A percentile compares a stretch with the other conserved stretches of the same genome.
These are phyloP conservation scores for Solanum okadae DNA, from an alignment of 257 asterid species.

Conservation along the genomic window DNA sequence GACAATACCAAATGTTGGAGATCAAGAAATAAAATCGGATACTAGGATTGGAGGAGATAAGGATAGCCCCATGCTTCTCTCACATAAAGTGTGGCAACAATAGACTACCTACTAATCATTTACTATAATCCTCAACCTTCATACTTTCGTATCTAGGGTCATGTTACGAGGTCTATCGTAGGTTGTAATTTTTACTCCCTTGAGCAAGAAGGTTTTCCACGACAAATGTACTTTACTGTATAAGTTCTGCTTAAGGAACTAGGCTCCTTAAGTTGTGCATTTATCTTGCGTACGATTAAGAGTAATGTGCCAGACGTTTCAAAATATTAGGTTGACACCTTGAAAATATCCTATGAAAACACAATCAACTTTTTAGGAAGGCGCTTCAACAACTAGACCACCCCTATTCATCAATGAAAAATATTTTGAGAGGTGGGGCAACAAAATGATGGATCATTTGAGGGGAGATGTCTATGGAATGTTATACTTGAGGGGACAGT, in stretches of 20 bases:
- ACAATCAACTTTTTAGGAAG: neutral
- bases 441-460: neutral
- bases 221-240: neutral
- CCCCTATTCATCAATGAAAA: neutral
- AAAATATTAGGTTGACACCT: neutral
- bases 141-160: too few species aligned
- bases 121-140: too few species aligned
- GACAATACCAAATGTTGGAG: neutral
- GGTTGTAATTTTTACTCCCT: neutral
- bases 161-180: neutral
- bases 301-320: neutral
- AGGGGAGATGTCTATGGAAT: neutral
- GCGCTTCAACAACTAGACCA: neutral
- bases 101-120: neutral
- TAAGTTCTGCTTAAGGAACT: neutral
- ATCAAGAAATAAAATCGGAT: neutral
- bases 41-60: neutral
- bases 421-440: neutral
- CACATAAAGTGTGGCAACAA: neutral
- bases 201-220: neutral
- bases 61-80: neutral
- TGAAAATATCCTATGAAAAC: neutral
- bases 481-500: neutral
- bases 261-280: neutral
- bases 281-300: neutral